Base-by-base conservation (phyloP, 345 rosid genomes). In the Mallotus nudiflorus region DNA sequence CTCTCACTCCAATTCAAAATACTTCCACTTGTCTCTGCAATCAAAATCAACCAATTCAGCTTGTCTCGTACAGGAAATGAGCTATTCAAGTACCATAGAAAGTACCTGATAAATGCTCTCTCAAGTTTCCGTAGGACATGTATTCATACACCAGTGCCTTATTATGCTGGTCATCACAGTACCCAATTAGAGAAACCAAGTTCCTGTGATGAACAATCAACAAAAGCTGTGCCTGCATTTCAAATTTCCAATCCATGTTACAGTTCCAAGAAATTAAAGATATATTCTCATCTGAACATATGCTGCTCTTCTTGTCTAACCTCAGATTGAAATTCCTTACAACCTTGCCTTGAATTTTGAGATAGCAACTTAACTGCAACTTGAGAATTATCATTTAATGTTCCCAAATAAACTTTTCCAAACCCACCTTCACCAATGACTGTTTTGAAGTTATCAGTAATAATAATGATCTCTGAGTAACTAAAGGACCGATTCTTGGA, bases 351-450 rank as follows among this genome's bases (percentile, higher is more conserved):
- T 35, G 89, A 77, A 25, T 74, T 60, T 16, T 73, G 63, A 70
- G 89, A 83, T 0, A 85, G 83, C 82, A 87, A 65, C 72, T 87
- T 87, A n/a, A 87, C 87, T 0, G 89, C 88, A 28, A 87, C 91
- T 80, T 85, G 74, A 61, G 78, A n/a, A n/a, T 75, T 80, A 69
- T 80, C 80, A 51, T 57, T 77, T 69, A 83, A 72, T 28, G 61
- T 22, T 2, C 87, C 89, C 25, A 77, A 81, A 59, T 73, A 87
- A 75, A 85, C 86, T 75, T 74, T 82, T 51, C 91, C 84, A 39
- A 85, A 85, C 33, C 88, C 89, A 55, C 89, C 88, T 63, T 61
- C 72, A 49, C 88, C 89, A 44, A 83, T 80, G 48, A 77, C 31
- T 50, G 51, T 73, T 40, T 54, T 69, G 58, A 85, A 85, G 66